Evolutionary conservation across 306 rosid species (phyloP), one percentile per base, ranked within the genome.

Genomic region (Trichosanthes cucumerina): DNA sequence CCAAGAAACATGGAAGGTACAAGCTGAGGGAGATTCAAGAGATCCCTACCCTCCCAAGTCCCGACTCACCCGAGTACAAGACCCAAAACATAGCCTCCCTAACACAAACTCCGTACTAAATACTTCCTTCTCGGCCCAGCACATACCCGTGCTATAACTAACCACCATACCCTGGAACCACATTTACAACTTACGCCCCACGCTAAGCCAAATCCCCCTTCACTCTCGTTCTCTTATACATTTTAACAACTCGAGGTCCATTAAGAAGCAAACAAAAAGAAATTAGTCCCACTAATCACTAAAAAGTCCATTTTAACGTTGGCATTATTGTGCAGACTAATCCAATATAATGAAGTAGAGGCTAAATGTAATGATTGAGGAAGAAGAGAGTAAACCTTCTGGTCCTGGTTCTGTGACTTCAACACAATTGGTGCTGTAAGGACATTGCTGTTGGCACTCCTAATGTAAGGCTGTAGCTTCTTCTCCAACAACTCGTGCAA

Each of bases 401-500:
- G 82, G 13, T 87, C 90, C 79, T 86, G 88, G 58, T 81, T 85
- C 80, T 81, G 88, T 6, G 87, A 69, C 85, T 81, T 87, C 73
- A 92, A 78, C 77, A 95, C 65, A 54, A 95, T 91, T 76, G 97
- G 91, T 76, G 84, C 89, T 11, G 96, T 84, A 75, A 95, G 96
- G 79, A 87, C 85, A 47, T 84, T 79, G 18, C 72, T 82, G 79
- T 84, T 88, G 8, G 79, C 70, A 59, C 83, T 86, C 82, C 83
- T 88, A 78, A 88, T 62, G 81, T 89, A 95, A 12, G 96, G 97
- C 75, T 82, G 87, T 82, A 95, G 75, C 89, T 91, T 95, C 86
- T 90, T 93, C 85, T 82, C 92, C 85, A 95, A 83, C 91, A 91
- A 83, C 87, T 95, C 87, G 78, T 91, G 88, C 86, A 95, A 68